Base-by-base conservation (phyloP, 352 stramenopile species). In the Pythium monospermum region DNA sequence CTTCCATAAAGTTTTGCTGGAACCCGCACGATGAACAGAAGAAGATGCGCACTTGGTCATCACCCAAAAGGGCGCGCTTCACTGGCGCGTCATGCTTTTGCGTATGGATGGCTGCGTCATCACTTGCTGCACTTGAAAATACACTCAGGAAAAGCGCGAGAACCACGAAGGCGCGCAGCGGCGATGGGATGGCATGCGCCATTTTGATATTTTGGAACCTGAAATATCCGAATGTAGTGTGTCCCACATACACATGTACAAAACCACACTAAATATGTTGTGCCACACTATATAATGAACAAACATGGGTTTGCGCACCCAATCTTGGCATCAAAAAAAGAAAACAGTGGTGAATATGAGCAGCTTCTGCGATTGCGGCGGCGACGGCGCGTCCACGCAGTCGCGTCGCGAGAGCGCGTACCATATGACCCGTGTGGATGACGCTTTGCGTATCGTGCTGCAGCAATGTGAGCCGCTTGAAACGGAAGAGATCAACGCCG, bases 11-110 rank as follows among this genome's bases (percentile, higher is more conserved):
- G 66, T 89, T 92, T 49, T 90, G 76, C 56, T 77, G 63, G 68
- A 85, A 92, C 49, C 82, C 82, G 57, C 82, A 92, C 43, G 82
- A 74, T 37, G 77, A 79, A 54, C 82, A 92, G 62, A 71, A 89
- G 27, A 62, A 59, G 28, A 92, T 60, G 48, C 63, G 72, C 33
- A 92, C 70, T 18, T 80, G 43, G 61, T 91, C 81, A 49, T 89
- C 68, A n/a, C 57, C 64, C 21, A 83, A 65, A n/a, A n/a, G n/a
- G 59, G 60, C 53, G 13, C 66, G 68, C 32, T 69, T 66, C 6
- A 40, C 22, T 4, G 48, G 25, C 8, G 23, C 44, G 23, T 19
- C 43, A 31, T 58, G 37, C 8, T 58, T 68, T 25, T 45, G 43
- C 21, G 30, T 21, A n/a, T 30, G n/a, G n/a, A n/a, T n/a, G n/a